phyloP scores from a whole-genome alignment of 23 red algal species.

The Chondrus crispus region DNA sequence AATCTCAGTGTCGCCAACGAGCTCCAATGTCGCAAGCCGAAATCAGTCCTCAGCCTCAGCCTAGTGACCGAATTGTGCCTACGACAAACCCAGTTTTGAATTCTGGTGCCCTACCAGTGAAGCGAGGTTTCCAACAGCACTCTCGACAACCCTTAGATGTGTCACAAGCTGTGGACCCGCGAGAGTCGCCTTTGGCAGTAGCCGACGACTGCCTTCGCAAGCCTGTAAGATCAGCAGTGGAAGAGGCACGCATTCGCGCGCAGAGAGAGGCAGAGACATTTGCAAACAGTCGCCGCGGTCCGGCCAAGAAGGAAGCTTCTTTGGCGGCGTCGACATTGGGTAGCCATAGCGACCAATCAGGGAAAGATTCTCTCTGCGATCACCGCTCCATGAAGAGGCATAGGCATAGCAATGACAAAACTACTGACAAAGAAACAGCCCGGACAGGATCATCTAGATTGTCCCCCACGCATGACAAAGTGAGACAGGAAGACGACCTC shows the following conservation, averaged over 20 bases:
- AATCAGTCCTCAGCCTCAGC: too few relatives aligned
- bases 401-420: too few relatives aligned
- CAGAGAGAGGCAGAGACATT: conserved; percentile 48
- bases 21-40: too few relatives aligned
- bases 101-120: not conserved
- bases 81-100: too few relatives aligned
- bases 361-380: not conserved
- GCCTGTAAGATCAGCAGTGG: conserved; percentile 28
- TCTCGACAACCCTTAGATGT: too few relatives aligned
- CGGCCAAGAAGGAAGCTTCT: not conserved
- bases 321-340: not conserved
- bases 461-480: not conserved
- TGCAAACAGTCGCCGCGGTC: conserved; percentile 32
- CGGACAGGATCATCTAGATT: too few relatives aligned
- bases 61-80: too few relatives aligned
- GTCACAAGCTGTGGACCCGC: too few relatives aligned
- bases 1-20: too few relatives aligned
- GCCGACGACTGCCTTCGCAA: not conserved
- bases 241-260: conserved; percentile 45
- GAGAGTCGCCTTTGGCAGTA: too few relatives aligned
- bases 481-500: not conserved
- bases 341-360: not conserved
- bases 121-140: not conserved
- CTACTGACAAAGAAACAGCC: too few relatives aligned
- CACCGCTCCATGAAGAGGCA: not conserved